Evolutionary conservation across 148 eudicot genomes (phyloP), one percentile per base, ranked within the genome.

Genomic region (Limonium bicolor): DNA sequence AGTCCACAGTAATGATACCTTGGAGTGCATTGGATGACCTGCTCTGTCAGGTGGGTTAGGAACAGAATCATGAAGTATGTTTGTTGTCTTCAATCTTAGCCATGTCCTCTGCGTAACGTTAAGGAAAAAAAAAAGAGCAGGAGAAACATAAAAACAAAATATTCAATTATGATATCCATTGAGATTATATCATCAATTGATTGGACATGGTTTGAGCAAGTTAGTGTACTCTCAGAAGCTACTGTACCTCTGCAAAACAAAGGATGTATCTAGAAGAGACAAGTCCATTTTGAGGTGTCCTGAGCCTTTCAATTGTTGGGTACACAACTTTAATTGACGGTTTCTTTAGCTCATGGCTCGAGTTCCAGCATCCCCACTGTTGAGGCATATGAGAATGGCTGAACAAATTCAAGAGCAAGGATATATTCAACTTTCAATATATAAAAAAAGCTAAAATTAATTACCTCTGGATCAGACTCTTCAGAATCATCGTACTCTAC

Each of bases 301-400:
- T 79, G 51, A 87, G 94, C 70, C 94, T 67, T 48, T 82, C 75
- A 30, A 87, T 80, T 33, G 94, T 82, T 11, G 94, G 96, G 43
- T 73, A 87, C 43, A 83, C 52, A 18, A 87, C 70, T 59, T 63
- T 71, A 21, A 82, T 55, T 21, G 96, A 82, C 30, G 96, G 86
- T 27, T 60, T 64, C 53, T 62, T 71, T 41, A 65, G 42, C 50
- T 87, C 96, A 66, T 87, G 86, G 66, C 76, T 67, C 10, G 70
- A 69, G 64, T 66, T 74, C 96, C 90, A 87, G 72, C 80, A 46
- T 31, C 96, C 94, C 96, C 94, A 87, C 96, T 87, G 68, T 42
- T 51, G 72, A 61, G 44, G 41, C 36, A 26, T 66, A 22, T 19
- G 23, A 23, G 20, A 14, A 15, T 53, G 14, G 29, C 34, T 20